phyloP scores from a whole-genome alignment of 768 basidiomycete species.

The Kwoniella mangroviensis region DNA sequence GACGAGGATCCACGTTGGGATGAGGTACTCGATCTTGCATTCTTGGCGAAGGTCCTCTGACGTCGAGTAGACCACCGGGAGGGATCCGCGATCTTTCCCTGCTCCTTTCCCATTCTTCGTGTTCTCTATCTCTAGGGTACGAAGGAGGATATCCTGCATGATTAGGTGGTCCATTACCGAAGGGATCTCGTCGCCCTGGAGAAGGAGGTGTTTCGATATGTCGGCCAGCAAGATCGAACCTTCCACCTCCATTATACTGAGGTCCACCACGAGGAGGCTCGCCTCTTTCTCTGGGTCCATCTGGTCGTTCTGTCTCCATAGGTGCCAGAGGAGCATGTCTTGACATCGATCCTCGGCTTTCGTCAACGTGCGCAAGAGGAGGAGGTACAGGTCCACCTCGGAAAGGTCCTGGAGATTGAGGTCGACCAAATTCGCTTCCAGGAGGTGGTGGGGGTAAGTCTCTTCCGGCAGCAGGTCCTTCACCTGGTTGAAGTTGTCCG shows the following conservation, averaged over 20 bases:
- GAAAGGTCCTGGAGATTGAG: slow-evolving; percentile 51
- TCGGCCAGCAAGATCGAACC: slow-evolving; percentile 39
- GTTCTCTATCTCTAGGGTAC: slow-evolving; percentile 33
- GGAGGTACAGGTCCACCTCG: slow-evolving; percentile 54
- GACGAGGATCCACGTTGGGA: slow-evolving; percentile 56
- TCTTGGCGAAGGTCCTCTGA: slow-evolving; percentile 38
- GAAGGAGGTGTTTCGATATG: slow-evolving; percentile 43
- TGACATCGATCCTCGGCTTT: slow-evolving; percentile 49
- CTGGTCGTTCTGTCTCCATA: slow-evolving; percentile 48
- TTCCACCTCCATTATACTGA: slow-evolving; percentile 16
- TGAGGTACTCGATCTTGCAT: slow-evolving; percentile 61
- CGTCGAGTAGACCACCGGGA: slow-evolving; percentile 35
- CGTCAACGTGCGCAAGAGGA: slow-evolving; percentile 48
- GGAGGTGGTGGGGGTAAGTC: slow-evolving; percentile 54
- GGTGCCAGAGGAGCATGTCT: slow-evolving; percentile 55
- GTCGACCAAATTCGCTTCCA: slow-evolving; percentile 33
- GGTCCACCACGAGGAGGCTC: slow-evolving; percentile 23
- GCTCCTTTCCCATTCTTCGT: slow-evolving; percentile 62
- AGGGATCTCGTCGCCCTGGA: slow-evolving; percentile 42
- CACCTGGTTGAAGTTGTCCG: slow-evolving; percentile 28
- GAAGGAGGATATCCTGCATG: slow-evolving; percentile 17
- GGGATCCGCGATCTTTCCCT: slow-evolving; percentile 60
- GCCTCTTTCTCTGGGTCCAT: slow-evolving; percentile 20
- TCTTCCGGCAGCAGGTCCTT: slow-evolving; percentile 33
- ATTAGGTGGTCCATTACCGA: slow-evolving; percentile 24